Evolutionary conservation across 345 rosid genomes (phyloP), one percentile per base, ranked within the genome.

Genomic region (Fremontodendron californicum): DNA sequence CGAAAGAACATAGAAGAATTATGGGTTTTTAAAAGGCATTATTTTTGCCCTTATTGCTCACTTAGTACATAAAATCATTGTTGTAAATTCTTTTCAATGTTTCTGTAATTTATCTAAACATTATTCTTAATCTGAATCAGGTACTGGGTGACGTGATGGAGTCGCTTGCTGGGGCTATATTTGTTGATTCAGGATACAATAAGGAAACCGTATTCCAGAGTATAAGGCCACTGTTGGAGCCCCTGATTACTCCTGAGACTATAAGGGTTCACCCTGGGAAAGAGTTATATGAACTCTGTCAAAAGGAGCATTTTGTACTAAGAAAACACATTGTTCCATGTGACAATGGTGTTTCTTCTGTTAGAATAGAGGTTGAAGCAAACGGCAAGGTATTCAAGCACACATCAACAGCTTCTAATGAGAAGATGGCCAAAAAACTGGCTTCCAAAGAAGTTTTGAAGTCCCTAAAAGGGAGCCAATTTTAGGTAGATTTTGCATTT

Each of bases 111-210:
- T 29, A 29, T 51, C 51, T 43, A 43, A 19, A 25, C 39, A 8
- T 23, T 29, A 29, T 48, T 43, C 35, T 0, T 23, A n/a, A 54
- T 52, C 16, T 76, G 11, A 19, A 2, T 61, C 82, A 96, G 99
- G 97, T 88, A 27, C 94, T 96, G 16, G 99, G 95, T 77, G 98
- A 96, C 79, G 81, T 96, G 3, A 87, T 96, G 1, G 98, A 96
- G 79, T 92, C 99, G 3, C 74, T 96, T 46, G 97, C 94, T 0
- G 99, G 99, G 6, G 99, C 99, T 2, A 93, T 96, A 64, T 72
- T 84, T 25, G 91, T 93, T 29, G 99, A 96, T 82, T 93, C 98
- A 0, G 94, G 91, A 39, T 87, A 84, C 86, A 46, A 88, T 75
- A 96, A 86, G 77, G 88, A 86, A 43, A 65, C 19, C 4, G 97